Evolutionary conservation across 306 rosid genomes (phyloP).

Genomic region (Datisca glomerata): DNA sequence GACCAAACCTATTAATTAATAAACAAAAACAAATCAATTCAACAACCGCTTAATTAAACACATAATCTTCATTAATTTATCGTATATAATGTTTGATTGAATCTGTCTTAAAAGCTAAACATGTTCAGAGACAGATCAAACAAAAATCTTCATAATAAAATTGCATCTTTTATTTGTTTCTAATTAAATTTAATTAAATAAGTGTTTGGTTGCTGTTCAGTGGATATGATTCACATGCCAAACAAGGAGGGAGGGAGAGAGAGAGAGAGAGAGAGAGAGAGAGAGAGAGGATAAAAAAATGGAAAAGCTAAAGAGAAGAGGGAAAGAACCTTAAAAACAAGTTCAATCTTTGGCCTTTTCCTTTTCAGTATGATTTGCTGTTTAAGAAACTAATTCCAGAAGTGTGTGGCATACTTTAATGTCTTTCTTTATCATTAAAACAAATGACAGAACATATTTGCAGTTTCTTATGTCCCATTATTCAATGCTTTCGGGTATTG

Average conservation of each 20-base stretch:
- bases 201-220: no score
- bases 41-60: conserved; percentile 15
- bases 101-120: conserved; percentile 18
- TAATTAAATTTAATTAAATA: conserved; percentile 7
- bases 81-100: conserved; percentile 14
- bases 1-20: conserved; percentile 16
- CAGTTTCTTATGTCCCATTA: no score
- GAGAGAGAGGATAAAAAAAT: conserved; percentile 22
- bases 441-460: no score
- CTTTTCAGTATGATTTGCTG: conserved; percentile 18
- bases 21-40: no score
- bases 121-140: conserved; percentile 24
- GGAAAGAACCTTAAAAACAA: conserved; percentile 32
- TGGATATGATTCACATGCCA: conserved; percentile 27
- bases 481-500: no score
- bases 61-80: conserved; percentile 19
- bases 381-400: conserved; percentile 23
- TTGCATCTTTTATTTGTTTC: conserved; percentile 17
- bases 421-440: no score
- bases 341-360: conserved; percentile 45
- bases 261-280: conserved; percentile 9
- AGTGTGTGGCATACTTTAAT: conserved; percentile 15
- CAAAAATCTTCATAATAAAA: conserved; percentile 20
- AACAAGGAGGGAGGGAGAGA: conserved; percentile 6
- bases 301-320: conserved; percentile 15